A percentile compares a stretch with the other conserved stretches of the same genome.
Evolutionary conservation across 768 basidiomycete genomes (phyloP).

Genomic region (Heimioporus sp.): DNA sequence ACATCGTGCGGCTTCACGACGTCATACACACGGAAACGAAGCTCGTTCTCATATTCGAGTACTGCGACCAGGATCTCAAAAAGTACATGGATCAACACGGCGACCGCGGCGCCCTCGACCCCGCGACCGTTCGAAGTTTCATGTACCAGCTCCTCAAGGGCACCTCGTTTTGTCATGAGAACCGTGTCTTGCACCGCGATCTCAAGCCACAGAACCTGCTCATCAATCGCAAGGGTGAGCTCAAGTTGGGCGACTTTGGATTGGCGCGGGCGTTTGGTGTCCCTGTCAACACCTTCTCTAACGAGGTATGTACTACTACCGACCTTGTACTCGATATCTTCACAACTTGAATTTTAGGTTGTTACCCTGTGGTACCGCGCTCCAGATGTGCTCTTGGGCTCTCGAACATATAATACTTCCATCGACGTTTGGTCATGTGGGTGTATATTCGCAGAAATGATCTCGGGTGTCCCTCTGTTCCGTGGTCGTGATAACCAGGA

Average conservation of each 20-base stretch:
- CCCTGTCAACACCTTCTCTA: conserved; percentile 98
- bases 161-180: conserved; percentile 98
- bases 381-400: conserved; percentile 95
- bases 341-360: conserved; percentile 53
- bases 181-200: conserved; percentile 95
- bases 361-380: conserved; percentile 99
- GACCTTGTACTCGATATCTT: neutral
- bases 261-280: conserved; percentile 97
- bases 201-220: conserved; percentile 98
- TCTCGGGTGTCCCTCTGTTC: conserved; percentile 94
- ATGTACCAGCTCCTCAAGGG: conserved; percentile 98
- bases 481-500: conserved; percentile 96
- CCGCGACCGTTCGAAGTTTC: conserved; percentile 87
- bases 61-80: conserved; percentile 97
- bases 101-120: conserved; percentile 91
- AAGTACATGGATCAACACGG: conserved; percentile 99
- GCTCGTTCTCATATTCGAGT: conserved; percentile 97
- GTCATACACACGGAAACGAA: conserved; percentile 99
- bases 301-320: conserved; percentile 57
- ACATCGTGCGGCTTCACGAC: conserved; percentile 97
- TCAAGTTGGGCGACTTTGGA: conserved; percentile 98
- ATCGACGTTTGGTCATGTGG: conserved; percentile 99
- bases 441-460: conserved; percentile 99
- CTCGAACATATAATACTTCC: conserved; percentile 94
- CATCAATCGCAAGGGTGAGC: conserved; percentile 94